These are phyloP conservation scores for Xerocomellus dryophilus DNA, from an alignment of 768 basidiomycete species.

Conservation along the genomic window DNA sequence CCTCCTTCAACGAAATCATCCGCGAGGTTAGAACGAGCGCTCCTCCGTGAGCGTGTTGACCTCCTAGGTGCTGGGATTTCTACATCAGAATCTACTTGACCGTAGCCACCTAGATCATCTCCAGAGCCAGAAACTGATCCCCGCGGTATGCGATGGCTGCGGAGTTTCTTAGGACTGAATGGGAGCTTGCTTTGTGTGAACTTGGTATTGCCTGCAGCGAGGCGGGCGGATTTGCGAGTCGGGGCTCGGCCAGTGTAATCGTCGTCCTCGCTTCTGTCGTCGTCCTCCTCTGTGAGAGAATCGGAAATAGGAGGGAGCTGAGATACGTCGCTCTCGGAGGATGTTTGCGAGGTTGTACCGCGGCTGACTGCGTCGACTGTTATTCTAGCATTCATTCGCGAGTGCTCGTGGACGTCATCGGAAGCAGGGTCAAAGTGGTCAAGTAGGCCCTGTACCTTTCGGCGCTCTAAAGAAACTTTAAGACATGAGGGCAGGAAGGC, in stretches of 20 bases:
- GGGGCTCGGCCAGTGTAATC: neutral
- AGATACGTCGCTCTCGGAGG: constrained; percentile 13
- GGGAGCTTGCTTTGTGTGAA: constrained; percentile 42
- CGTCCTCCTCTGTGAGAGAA: constrained; percentile 31
- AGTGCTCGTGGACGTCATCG: constrained; percentile 50
- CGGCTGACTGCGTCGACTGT: constrained; percentile 25
- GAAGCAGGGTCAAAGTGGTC: constrained; percentile 60
- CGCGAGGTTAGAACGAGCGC: constrained; percentile 35
- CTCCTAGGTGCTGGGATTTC: constrained; percentile 36
- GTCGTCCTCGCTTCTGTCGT: constrained; percentile 15
- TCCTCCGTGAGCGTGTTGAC: constrained; percentile 47
- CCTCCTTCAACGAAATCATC: constrained; percentile 26
- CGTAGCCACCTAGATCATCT: constrained; percentile 39
- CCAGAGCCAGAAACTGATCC: constrained; percentile 35
- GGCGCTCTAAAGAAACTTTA: constrained; percentile 40
- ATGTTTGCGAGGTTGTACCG: neutral
- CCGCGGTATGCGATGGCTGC: constrained; percentile 32
- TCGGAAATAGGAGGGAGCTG: constrained; percentile 7
- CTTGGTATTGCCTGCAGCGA: constrained; percentile 1
- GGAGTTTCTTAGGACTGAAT: constrained; percentile 67
- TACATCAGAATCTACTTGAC: constrained; percentile 29
- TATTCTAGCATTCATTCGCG: constrained; percentile 45
- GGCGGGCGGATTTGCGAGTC: constrained; percentile 21
- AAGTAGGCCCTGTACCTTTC: constrained; percentile 41
- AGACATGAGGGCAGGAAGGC: constrained; percentile 1